phyloP scores from a whole-genome alignment of 192 early-diverging fungal species.

The Geranomyces variabilis region DNA sequence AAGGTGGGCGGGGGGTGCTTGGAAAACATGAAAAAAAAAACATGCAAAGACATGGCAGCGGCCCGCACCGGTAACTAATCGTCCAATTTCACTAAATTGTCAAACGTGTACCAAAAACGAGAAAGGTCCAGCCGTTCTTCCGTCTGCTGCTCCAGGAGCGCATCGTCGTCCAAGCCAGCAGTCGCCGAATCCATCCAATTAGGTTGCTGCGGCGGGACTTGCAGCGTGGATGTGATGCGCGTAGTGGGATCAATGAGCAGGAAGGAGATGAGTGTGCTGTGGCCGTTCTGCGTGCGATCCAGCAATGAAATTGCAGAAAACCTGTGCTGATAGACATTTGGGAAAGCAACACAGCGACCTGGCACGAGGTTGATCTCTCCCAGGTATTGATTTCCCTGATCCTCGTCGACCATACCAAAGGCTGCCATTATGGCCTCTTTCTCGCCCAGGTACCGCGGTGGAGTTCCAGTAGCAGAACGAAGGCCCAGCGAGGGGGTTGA shows the following conservation, averaged over 20 bases:
- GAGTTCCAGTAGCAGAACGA: conserved; percentile 25
- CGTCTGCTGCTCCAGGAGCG: background rate
- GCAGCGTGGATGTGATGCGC: conserved; percentile 56
- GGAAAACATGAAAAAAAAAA: too few species aligned
- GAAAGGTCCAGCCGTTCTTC: background rate
- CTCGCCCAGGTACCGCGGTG: conserved; percentile 34
- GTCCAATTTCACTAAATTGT: background rate
- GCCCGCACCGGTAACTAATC: too few species aligned
- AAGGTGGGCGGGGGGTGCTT: too few species aligned
- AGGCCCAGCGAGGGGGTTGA: conserved; percentile 59
- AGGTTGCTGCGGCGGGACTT: conserved; percentile 69
- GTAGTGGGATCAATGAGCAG: conserved; percentile 68
- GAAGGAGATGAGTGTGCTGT: conserved; percentile 67
- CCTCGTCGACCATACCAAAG: background rate
- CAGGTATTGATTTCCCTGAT: conserved; percentile 42
- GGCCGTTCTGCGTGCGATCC: conserved; percentile 60
- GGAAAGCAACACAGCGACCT: conserved; percentile 68
- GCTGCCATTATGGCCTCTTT: background rate
- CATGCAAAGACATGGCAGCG: too few species aligned
- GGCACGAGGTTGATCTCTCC: conserved; percentile 43
- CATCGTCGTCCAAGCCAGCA: background rate
- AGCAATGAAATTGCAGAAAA: conserved; percentile 60
- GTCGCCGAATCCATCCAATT: conserved; percentile 34
- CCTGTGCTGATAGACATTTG: conserved; percentile 70
- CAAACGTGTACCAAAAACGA: background rate